Conservation (phyloP, 139 green algal species). For the Tetradesmus lagerheimii region DNA sequence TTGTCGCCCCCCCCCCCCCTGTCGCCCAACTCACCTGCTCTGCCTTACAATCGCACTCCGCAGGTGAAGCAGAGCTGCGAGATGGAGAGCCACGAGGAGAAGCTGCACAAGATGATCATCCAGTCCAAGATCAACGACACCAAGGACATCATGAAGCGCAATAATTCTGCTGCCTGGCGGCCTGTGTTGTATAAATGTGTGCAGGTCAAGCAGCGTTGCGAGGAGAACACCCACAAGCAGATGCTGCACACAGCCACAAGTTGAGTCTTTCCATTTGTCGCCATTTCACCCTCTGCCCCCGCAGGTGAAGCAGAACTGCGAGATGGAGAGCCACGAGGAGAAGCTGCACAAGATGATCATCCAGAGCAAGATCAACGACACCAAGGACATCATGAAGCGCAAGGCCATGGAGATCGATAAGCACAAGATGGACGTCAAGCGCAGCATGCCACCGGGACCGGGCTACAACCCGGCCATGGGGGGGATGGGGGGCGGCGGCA, state of each 20-base stretch:
- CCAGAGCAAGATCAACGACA: constrained; percentile 85
- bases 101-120: constrained; percentile 96
- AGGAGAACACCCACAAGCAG: too few species aligned
- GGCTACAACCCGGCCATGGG: constrained; percentile 21
- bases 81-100: constrained; percentile 99
- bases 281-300: too few species aligned
- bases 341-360: constrained; percentile 99
- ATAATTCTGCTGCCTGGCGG: too few species aligned
- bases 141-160: constrained; percentile 94
- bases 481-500: constrained; percentile 53
- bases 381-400: constrained; percentile 94
- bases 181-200: too few species aligned
- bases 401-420: constrained; percentile 93
- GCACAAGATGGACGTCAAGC: constrained; percentile 84
- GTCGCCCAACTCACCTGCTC: too few species aligned
- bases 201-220: too few species aligned
- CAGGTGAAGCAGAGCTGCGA: constrained; percentile 95
- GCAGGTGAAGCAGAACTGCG: constrained; percentile 93
- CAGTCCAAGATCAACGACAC: constrained; percentile 86
- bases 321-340: constrained; percentile 99
- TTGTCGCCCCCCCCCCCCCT: too few species aligned
- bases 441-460: not conserved
- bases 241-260: too few species aligned
- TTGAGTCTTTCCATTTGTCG: too few species aligned
- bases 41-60: too few species aligned